Conservation (phyloP, 2,329 filamentous ascomycete genomes). For the Penicillium nordicum region DNA sequence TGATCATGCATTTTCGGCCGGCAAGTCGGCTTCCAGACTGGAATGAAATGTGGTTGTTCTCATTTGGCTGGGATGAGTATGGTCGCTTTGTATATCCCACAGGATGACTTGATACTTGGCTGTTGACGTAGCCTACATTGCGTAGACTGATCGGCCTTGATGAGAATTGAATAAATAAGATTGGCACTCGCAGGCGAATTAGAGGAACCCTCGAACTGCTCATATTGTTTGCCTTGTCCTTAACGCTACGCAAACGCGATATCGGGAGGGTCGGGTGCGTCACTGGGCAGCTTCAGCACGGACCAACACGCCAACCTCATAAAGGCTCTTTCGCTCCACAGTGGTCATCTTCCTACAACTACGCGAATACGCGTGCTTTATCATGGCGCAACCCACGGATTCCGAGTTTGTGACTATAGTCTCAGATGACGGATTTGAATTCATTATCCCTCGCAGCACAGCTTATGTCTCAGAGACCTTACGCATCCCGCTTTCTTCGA, state of each 20-base stretch:
- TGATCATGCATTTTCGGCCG: slow-evolving; percentile 53
- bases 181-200: background rate
- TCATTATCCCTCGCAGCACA: slow-evolving; percentile 58
- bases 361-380: slow-evolving; percentile 15
- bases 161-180: background rate
- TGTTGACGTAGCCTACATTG: background rate
- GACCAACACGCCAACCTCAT: slow-evolving; percentile 6
- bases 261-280: background rate
- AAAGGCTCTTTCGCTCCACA: slow-evolving; percentile 7
- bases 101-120: background rate
- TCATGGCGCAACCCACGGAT: slow-evolving; percentile 14
- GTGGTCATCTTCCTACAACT: slow-evolving; percentile 4
- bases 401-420: slow-evolving; percentile 62
- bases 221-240: background rate
- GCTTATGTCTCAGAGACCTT: slow-evolving; percentile 61
- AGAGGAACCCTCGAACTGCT: background rate
- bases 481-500: slow-evolving; percentile 60
- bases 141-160: background rate
- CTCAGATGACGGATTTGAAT: slow-evolving; percentile 63
- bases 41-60: slow-evolving; percentile 1
- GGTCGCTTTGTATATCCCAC: background rate
- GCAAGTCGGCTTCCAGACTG: slow-evolving; percentile 26
- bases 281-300: slow-evolving; percentile 11
- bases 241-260: background rate
- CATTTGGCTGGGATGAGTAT: slow-evolving; percentile 8